Conservation (phyloP, 192 early-diverging fungal species). For the Funneliformis mosseae region DNA sequence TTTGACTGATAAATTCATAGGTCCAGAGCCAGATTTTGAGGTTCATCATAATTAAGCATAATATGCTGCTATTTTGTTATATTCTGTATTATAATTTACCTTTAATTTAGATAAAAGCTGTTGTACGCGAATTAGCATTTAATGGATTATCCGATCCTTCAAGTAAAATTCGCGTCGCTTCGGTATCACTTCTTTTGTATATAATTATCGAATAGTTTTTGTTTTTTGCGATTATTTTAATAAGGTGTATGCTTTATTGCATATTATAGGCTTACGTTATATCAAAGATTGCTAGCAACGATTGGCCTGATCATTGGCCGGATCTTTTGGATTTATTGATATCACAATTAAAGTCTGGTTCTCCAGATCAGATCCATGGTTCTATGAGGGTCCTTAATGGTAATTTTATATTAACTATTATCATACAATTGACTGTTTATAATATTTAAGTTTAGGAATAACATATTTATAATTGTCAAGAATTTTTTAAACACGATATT, state of each 20-base stretch:
- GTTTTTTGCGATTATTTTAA: neutral
- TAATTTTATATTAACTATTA: constrained; percentile 22
- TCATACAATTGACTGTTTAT: neutral
- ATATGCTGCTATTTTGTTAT: neutral
- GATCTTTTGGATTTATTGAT: constrained; percentile 81
- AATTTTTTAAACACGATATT: constrained; percentile 86
- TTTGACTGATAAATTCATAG: constrained; percentile 54
- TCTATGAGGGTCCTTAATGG: constrained; percentile 80
- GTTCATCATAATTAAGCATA: constrained; percentile 31
- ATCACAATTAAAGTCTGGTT: constrained; percentile 61
- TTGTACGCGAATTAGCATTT: constrained; percentile 58
- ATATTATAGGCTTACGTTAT: constrained; percentile 72
- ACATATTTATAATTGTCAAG: constrained; percentile 40
- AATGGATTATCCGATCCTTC: constrained; percentile 61
- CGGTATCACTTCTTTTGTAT: constrained; percentile 46
- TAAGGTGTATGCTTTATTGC: neutral
- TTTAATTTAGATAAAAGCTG: constrained; percentile 55
- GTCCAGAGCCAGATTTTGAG: constrained; percentile 62
- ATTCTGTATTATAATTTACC: neutral
- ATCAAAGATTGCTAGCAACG: constrained; percentile 86
- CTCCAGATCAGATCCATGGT: constrained; percentile 77
- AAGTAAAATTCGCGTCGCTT: constrained; percentile 64
- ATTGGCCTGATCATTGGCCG: constrained; percentile 95
- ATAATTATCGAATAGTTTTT: neutral
- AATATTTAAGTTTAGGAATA: neutral